phyloP scores from a whole-genome alignment of 1,284 basidiomycete species.

The Tilletiopsis washingtonensis region DNA sequence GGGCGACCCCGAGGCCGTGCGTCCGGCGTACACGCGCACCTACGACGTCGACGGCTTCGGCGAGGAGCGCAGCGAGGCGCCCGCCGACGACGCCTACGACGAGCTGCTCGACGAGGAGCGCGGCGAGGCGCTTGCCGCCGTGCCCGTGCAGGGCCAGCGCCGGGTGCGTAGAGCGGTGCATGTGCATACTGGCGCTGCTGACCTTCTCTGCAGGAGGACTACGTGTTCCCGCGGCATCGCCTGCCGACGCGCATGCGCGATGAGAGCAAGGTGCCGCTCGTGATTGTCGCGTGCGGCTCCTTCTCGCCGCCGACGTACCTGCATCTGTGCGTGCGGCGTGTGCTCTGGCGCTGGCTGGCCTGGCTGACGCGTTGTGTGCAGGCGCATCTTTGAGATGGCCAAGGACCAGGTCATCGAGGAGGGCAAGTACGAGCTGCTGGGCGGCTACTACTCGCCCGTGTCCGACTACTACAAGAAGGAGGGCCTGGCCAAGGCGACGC shows the following conservation, averaged over 20 bases:
- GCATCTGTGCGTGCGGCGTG: constrained; percentile 46
- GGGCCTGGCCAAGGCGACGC: constrained; percentile 41
- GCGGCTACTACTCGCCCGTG: constrained; percentile 88
- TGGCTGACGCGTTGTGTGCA: background rate
- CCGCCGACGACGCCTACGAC: background rate
- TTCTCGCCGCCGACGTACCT: constrained; percentile 57
- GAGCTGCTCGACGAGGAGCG: background rate
- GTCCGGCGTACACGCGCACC: background rate
- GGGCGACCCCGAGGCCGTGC: background rate
- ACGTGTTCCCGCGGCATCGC: constrained; percentile 41
- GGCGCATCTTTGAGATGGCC: constrained; percentile 95
- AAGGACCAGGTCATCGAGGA: constrained; percentile 87
- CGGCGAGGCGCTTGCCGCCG: background rate
- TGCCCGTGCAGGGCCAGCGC: background rate
- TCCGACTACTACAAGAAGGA: constrained; percentile 47
- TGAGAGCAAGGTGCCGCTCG: constrained; percentile 41
- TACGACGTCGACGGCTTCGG: background rate
- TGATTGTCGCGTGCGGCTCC: constrained; percentile 54
- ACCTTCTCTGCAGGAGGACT: constrained; percentile 26
- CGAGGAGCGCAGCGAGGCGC: background rate
- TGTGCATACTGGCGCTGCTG: background rate
- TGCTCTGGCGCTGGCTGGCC: background rate
- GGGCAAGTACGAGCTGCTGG: constrained; percentile 85
- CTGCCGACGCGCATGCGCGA: constrained; percentile 42
- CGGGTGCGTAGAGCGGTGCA: background rate